Evolutionary conservation across 176 grass and related monocot species (phyloP).

Genomic region (Cenchrus fungigraminus): DNA sequence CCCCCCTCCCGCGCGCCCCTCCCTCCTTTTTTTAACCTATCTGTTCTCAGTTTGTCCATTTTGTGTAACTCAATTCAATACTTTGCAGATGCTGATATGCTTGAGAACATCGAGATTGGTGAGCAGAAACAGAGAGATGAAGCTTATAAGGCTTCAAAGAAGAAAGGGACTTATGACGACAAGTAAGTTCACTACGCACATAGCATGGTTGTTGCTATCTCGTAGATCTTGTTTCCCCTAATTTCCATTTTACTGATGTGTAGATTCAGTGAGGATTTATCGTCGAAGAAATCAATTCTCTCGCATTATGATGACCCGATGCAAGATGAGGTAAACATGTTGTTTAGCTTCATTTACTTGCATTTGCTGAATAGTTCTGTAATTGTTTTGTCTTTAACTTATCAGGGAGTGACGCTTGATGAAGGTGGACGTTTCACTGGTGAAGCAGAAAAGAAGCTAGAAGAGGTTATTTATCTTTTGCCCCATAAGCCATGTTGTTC

Average conservation of each 20-base stretch:
- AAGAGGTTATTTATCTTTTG: slow-evolving; percentile 60
- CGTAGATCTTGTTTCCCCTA: neutral
- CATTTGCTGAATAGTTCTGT: slow-evolving; percentile 6
- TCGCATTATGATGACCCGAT: slow-evolving; percentile 83
- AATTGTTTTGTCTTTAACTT: slow-evolving; percentile 35
- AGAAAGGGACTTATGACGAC: slow-evolving; percentile 85
- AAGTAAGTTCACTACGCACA: slow-evolving; percentile 54
- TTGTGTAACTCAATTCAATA: slow-evolving; percentile 40
- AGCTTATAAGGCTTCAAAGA: slow-evolving; percentile 77
- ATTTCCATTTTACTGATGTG: slow-evolving; percentile 12
- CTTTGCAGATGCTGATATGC: slow-evolving; percentile 78
- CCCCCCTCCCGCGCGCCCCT: neutral
- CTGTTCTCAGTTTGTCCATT: slow-evolving; percentile 23
- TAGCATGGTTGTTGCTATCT: slow-evolving; percentile 9
- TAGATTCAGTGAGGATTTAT: slow-evolving; percentile 80
- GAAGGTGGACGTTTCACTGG: slow-evolving; percentile 74
- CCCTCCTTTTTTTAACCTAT: neutral
- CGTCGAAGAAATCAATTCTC: slow-evolving; percentile 68
- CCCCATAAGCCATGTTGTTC: neutral
- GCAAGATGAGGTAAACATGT: slow-evolving; percentile 74
- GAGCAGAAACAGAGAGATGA: slow-evolving; percentile 87
- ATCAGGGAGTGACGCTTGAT: slow-evolving; percentile 83
- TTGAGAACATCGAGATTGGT: slow-evolving; percentile 95
- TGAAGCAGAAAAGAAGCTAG: slow-evolving; percentile 81
- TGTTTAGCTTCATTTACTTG: slow-evolving; percentile 28